These are phyloP conservation scores for Primulina tabacum DNA, from an alignment of 257 asterid genomes.

Conservation along the genomic window DNA sequence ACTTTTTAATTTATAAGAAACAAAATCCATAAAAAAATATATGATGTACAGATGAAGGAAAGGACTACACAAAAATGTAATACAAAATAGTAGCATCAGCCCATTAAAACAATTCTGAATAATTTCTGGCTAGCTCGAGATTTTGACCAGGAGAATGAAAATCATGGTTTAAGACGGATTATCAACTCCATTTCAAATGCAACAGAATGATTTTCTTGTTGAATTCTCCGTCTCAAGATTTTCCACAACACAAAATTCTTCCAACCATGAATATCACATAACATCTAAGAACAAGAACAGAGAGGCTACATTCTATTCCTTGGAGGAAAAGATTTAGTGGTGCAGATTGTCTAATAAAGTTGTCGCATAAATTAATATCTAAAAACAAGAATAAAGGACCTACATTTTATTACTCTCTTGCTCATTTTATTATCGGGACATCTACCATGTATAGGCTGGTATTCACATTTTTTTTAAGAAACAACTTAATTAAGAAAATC, in stretches of 20 bases:
- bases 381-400: background rate
- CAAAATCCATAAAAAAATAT: background rate
- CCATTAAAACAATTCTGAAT: background rate
- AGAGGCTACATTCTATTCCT: background rate
- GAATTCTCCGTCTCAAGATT: constrained; percentile 3
- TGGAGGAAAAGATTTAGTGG: background rate
- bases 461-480: background rate
- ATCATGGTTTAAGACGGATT: background rate
- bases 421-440: background rate
- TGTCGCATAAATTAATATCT: background rate
- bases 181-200: background rate
- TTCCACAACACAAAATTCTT: background rate
- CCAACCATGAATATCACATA: background rate
- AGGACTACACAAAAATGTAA: background rate
- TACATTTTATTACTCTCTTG: background rate
- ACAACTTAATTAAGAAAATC: background rate
- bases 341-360: background rate
- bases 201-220: constrained; percentile 17
- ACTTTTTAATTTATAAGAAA: too few species aligned
- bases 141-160: constrained; percentile 12
- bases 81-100: background rate
- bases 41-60: background rate
- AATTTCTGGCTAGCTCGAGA: constrained; percentile 3
- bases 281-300: too few species aligned
- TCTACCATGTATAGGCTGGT: background rate